Percentiles rank a stretch among this genome's conserved stretches.
These are phyloP conservation scores for Leccinum griseonigrum DNA, from an alignment of 1,284 basidiomycete genomes.

Conservation along the genomic window DNA sequence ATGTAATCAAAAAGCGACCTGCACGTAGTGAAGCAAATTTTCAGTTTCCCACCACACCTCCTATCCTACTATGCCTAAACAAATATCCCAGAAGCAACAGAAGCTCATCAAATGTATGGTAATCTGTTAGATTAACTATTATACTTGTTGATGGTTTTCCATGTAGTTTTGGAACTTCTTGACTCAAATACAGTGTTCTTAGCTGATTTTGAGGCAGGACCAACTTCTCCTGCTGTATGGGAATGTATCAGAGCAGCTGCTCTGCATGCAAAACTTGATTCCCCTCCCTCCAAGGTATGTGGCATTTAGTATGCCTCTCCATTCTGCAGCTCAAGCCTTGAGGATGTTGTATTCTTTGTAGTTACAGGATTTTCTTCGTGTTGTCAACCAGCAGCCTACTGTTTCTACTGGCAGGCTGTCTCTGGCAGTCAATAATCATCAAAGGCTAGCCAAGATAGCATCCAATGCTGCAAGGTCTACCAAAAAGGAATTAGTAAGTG, in stretches of 20 bases:
- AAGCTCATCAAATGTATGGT: not conserved
- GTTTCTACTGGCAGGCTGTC: not conserved
- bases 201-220: not conserved
- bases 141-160: not conserved
- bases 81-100: not conserved
- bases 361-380: not conserved
- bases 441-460: not conserved
- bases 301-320: not conserved
- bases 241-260: not conserved
- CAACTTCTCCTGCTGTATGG: not conserved
- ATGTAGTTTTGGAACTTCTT: not conserved
- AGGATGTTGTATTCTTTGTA: not conserved
- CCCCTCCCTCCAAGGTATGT: not conserved
- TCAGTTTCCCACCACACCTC: not conserved
- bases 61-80: not conserved
- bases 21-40: too few relatives aligned
- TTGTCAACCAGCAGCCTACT: not conserved
- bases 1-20: too few relatives aligned
- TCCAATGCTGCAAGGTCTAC: not conserved
- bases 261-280: not conserved
- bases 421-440: not conserved
- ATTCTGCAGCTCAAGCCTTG: not conserved
- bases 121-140: not conserved
- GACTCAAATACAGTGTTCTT: not conserved
- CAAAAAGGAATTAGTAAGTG: not conserved